phyloP scores from a whole-genome alignment of 495 filamentous ascomycete genomes.

The Cudoniella acicularis region DNA sequence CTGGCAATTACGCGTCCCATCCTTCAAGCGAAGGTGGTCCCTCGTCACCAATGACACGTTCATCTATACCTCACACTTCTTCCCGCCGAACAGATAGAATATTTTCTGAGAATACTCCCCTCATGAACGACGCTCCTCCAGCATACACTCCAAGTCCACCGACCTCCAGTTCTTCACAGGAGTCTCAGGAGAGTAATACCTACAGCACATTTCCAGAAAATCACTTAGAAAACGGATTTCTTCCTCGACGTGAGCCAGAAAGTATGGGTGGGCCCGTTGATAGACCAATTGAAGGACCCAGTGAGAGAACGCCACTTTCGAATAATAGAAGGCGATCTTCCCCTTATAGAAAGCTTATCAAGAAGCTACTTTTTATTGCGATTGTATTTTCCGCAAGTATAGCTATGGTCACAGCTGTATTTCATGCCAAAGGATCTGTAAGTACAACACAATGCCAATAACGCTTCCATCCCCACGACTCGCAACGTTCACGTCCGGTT shows the following conservation, averaged over 20 bases:
- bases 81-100: constrained; percentile 1
- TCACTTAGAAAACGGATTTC: constrained; percentile 17
- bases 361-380: neutral
- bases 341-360: neutral
- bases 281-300: neutral
- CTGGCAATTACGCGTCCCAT: constrained; percentile 16
- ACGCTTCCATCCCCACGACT: too few relatives aligned
- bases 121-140: constrained; percentile 16
- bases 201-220: constrained; percentile 23
- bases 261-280: constrained; percentile 21
- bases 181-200: neutral
- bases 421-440: constrained; percentile 2
- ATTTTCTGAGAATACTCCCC: constrained; percentile 1
- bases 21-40: neutral
- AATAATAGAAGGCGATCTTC: neutral
- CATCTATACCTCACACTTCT: constrained; percentile 1
- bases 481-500: neutral
- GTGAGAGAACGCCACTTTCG: constrained; percentile 15
- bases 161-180: neutral
- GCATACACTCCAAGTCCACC: constrained; percentile 15
- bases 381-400: constrained; percentile 3
- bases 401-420: neutral
- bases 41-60: constrained; percentile 5
- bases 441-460: too few relatives aligned
- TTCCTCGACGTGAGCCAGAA: constrained; percentile 15